These are phyloP conservation scores for Lablab purpureus DNA, from an alignment of 306 rosid species.

Conservation along the genomic window DNA sequence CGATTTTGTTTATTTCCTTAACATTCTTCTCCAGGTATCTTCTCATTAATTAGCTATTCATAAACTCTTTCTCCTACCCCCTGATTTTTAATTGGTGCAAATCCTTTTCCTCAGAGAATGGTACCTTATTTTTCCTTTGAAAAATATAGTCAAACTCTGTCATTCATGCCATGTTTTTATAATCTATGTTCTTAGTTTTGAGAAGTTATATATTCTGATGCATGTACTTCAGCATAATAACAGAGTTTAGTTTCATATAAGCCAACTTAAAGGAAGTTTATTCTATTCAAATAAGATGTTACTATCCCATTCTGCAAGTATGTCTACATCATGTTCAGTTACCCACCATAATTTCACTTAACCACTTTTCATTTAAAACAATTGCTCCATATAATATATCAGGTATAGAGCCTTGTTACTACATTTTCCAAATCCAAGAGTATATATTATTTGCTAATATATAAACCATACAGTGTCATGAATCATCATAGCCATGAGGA, in stretches of 20 bases:
- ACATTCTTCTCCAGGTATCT: conserved; percentile 86
- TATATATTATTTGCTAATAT: conserved; percentile 11
- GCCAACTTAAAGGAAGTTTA: conserved; percentile 6
- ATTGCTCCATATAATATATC: conserved; percentile 1
- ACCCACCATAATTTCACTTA: not conserved
- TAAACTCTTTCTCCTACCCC: not conserved
- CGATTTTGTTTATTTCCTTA: conserved; percentile 69
- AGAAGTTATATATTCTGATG: conserved; percentile 27
- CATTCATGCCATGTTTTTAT: not conserved
- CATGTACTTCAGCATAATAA: conserved; percentile 17
- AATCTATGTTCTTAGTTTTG: conserved; percentile 1
- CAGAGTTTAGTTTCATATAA: conserved; percentile 12
- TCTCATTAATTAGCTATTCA: not conserved
- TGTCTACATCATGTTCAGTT: not conserved
- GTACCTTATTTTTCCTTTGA: not conserved
- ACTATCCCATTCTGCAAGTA: not conserved
- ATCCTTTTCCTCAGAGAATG: conserved; percentile 9
- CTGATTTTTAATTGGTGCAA: not conserved
- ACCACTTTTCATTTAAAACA: not conserved
- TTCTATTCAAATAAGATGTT: not conserved
- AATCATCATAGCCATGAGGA: no score
- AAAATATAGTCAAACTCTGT: not conserved
- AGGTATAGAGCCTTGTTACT: not conserved
- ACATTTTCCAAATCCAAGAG: not conserved
- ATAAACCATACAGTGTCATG: not conserved